These are phyloP conservation scores for Phlebopus sp. DNA, from an alignment of 1,284 basidiomycete genomes.

Conservation along the genomic window DNA sequence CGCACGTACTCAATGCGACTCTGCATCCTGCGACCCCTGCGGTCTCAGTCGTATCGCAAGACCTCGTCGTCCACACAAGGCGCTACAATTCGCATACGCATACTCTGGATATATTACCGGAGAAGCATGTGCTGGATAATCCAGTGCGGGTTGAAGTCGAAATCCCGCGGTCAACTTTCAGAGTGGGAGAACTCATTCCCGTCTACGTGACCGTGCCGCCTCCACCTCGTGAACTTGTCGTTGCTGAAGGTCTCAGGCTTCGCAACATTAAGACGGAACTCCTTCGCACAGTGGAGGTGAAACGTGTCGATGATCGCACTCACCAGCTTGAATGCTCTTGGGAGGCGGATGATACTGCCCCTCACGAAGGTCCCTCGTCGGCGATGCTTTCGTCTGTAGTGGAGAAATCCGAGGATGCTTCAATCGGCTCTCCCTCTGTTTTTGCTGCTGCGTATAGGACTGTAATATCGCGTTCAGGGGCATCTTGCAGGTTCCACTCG, in stretches of 20 bases:
- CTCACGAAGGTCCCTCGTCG: conserved; percentile 30
- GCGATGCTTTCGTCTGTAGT: conserved; percentile 12
- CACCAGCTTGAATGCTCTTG: conserved; percentile 27
- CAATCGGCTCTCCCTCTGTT: conserved; percentile 37
- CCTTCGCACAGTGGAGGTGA: conserved; percentile 57
- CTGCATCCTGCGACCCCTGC: conserved; percentile 50
- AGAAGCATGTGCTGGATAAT: conserved; percentile 52
- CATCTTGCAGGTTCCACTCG: conserved; percentile 76
- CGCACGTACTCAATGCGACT: conserved; percentile 63
- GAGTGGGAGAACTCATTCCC: conserved; percentile 66
- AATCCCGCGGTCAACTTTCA: conserved; percentile 67
- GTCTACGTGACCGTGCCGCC: conserved; percentile 76
- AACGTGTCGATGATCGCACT: conserved; percentile 37
- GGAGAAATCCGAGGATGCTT: conserved; percentile 34
- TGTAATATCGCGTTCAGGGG: conserved; percentile 69
- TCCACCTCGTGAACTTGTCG: conserved; percentile 59
- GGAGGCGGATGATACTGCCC: conserved; percentile 5
- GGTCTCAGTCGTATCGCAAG: conserved; percentile 46
- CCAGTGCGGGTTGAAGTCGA: conserved; percentile 68
- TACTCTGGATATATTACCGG: conserved; percentile 53
- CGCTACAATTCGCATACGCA: conserved; percentile 68
- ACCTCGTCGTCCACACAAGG: conserved; percentile 64
- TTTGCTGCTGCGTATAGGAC: conserved; percentile 40
- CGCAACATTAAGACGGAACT: conserved; percentile 75
- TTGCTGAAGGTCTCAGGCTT: conserved; percentile 64